phyloP scores from a whole-genome alignment of 805 yeast genomes.

The Ogataea salicorniae region DNA sequence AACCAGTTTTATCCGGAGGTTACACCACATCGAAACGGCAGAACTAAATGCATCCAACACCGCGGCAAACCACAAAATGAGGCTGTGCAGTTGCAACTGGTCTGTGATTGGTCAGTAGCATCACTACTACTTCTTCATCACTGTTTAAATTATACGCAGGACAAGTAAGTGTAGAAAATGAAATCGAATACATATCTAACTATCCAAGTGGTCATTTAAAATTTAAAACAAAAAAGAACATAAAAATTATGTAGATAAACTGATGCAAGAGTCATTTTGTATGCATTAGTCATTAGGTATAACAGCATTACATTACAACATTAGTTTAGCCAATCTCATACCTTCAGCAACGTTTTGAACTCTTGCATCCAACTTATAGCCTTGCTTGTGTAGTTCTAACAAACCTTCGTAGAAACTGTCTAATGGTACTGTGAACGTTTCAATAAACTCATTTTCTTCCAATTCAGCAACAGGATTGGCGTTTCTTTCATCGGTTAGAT shows the following conservation, averaged over 20 bases:
- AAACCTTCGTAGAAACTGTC: conserved; percentile 50
- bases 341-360: conserved; percentile 86
- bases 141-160: too few species aligned
- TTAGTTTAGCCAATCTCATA: conserved; percentile 43
- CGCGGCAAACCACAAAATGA: too few species aligned
- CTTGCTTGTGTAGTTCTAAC: conserved; percentile 49
- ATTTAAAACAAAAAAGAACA: background rate
- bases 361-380: conserved; percentile 80
- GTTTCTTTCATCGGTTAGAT: conserved; percentile 61
- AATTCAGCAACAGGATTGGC: conserved; percentile 63
- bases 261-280: too few species aligned
- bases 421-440: conserved; percentile 73
- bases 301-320: background rate
- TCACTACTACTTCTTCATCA: too few species aligned
- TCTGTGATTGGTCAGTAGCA: too few species aligned
- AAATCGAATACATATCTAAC: too few species aligned
- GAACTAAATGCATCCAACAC: too few species aligned
- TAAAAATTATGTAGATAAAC: background rate
- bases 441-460: conserved; percentile 91
- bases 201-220: background rate
- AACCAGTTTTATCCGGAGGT: too few species aligned
- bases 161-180: too few species aligned
- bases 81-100: too few species aligned
- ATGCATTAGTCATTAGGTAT: too few species aligned
- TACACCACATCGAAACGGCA: too few species aligned